Percentiles rank a stretch among this genome's conserved stretches.
Conservation (phyloP, 2,329 filamentous ascomycete species). For the Botrytis pseudocinerea region DNA sequence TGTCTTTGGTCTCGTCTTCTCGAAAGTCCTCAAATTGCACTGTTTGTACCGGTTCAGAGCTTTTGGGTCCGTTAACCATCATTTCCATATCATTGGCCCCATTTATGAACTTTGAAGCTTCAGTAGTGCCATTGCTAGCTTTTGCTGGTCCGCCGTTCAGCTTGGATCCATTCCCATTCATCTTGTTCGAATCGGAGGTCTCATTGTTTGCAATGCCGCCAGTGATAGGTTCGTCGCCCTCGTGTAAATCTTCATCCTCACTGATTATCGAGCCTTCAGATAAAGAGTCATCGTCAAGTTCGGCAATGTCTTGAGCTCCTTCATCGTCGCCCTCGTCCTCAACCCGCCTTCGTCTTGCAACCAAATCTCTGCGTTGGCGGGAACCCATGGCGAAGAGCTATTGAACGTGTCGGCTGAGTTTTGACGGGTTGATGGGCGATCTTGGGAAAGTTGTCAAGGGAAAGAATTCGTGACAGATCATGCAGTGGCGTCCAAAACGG, state of each 20-base stretch:
- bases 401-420: constrained; percentile 36
- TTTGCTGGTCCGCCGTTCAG: constrained; percentile 37
- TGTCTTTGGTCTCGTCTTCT: constrained; percentile 34
- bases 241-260: constrained; percentile 60
- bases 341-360: constrained; percentile 66
- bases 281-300: constrained; percentile 65
- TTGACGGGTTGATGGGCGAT: constrained; percentile 40
- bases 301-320: constrained; percentile 54
- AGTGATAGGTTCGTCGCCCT: constrained; percentile 66
- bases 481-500: constrained; percentile 39
- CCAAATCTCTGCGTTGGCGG: constrained; percentile 62
- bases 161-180: constrained; percentile 43
- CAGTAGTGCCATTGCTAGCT: constrained; percentile 37
- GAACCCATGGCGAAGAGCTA: constrained; percentile 48
- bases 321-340: constrained; percentile 73
- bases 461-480: constrained; percentile 40
- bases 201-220: constrained; percentile 58
- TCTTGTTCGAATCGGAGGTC: constrained; percentile 33
- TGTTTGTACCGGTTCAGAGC: constrained; percentile 36
- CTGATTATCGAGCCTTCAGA: constrained; percentile 63
- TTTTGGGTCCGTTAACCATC: constrained; percentile 54
- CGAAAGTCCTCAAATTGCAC: constrained; percentile 40
- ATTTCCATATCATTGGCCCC: constrained; percentile 53
- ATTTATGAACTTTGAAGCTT: constrained; percentile 46
- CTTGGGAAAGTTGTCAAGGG: constrained; percentile 35